These are phyloP conservation scores for Erythrophleum ivorense DNA, from an alignment of 331 rosid genomes.

Conservation along the genomic window DNA sequence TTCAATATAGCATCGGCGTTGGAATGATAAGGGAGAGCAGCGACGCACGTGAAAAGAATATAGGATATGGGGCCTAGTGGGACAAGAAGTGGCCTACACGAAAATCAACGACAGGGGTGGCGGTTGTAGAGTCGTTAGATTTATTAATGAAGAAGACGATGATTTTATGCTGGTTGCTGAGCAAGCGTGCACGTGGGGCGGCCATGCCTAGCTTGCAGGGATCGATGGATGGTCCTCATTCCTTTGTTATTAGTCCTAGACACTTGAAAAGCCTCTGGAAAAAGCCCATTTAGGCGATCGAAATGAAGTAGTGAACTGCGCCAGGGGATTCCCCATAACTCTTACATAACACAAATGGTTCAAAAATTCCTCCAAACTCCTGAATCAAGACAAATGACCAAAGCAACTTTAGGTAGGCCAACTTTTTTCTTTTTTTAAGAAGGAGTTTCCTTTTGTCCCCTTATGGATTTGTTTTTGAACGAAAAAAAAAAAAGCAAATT, in stretches of 20 bases:
- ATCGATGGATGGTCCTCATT: not conserved
- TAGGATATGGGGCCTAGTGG: not conserved
- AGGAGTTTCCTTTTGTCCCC: too few species aligned
- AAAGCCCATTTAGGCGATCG: not conserved
- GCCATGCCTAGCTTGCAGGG: not conserved
- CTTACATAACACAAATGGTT: not conserved
- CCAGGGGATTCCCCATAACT: not conserved
- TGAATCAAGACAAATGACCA: not conserved
- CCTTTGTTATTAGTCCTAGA: not conserved
- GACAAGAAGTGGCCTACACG: not conserved
- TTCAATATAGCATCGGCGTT: too few species aligned
- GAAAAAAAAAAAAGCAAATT: too few species aligned
- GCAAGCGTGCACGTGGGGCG: not conserved
- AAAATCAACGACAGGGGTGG: not conserved
- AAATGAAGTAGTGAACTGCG: not conserved
- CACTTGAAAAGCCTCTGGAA: not conserved
- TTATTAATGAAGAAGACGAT: too few species aligned
- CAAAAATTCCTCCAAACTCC: not conserved
- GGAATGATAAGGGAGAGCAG: not conserved
- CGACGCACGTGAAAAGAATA: slow-evolving; percentile 3
- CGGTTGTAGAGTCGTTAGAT: too few species aligned
- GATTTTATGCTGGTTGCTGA: not conserved
- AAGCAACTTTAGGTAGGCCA: not conserved
- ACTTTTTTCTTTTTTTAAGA: too few species aligned
- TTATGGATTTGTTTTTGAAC: too few species aligned